These are phyloP conservation scores for Bassia scoparia DNA, from an alignment of 148 eudicot species.

Conservation along the genomic window DNA sequence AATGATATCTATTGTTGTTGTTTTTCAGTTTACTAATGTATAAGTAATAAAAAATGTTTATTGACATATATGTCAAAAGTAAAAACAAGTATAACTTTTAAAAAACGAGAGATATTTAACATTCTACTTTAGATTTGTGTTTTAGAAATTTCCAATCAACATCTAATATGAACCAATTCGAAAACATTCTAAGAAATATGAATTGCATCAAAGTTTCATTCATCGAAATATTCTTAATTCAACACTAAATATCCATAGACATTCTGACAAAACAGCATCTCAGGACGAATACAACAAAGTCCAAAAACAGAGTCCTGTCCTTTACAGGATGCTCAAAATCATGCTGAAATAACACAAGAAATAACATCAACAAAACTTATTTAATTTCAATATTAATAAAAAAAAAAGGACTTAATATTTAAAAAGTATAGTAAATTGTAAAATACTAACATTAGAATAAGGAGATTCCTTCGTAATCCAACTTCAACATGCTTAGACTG, in stretches of 20 bases:
- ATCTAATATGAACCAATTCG: background rate
- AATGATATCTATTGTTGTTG: no score
- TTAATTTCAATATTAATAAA: background rate
- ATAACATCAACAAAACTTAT: slow-evolving; percentile 9
- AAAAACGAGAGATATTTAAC: no score
- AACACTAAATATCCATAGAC: background rate
- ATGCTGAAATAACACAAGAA: slow-evolving; percentile 25
- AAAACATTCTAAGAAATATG: background rate
- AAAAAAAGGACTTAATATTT: background rate
- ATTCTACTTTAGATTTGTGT: no score
- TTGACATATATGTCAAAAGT: no score
- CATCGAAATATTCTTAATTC: no score
- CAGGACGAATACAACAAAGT: slow-evolving; percentile 40
- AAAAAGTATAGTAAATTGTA: background rate
- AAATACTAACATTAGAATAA: slow-evolving; percentile 57
- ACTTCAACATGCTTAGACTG: slow-evolving; percentile 79
- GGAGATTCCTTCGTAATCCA: slow-evolving; percentile 97
- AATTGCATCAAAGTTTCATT: background rate
- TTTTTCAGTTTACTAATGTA: no score
- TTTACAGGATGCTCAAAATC: slow-evolving; percentile 58
- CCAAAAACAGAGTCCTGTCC: slow-evolving; percentile 86
- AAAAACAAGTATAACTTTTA: no score
- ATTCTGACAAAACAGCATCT: background rate
- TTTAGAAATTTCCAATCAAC: background rate
- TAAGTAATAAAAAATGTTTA: no score